A percentile compares a stretch with the other conserved stretches of the same genome.
phyloP scores from a whole-genome alignment of 129 eudicot species.

The Chrysanthemum lavandulifolium region DNA sequence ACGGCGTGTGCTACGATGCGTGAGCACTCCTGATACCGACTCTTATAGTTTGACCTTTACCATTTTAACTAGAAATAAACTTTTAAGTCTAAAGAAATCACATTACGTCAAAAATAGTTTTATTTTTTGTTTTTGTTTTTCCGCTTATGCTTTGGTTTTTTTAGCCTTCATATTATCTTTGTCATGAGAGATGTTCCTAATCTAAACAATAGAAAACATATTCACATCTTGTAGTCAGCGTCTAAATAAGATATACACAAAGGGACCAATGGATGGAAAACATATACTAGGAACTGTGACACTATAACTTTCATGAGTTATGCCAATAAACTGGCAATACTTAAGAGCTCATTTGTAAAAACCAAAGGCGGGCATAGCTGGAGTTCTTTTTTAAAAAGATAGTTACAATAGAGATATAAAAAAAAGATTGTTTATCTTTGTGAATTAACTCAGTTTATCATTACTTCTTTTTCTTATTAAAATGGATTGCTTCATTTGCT shows the following conservation, averaged over 20 bases:
- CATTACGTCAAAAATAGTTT: not conserved
- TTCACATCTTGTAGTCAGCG: not conserved
- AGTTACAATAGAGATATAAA: not conserved
- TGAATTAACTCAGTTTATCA: not conserved
- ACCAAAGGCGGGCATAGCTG: not conserved
- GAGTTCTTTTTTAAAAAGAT: not conserved
- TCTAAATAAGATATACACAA: not conserved
- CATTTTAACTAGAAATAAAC: not conserved
- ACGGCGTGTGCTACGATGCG: not conserved
- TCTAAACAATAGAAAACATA: not conserved
- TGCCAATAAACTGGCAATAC: not conserved
- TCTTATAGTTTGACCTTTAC: constrained; percentile 12
- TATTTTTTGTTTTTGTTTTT: not conserved
- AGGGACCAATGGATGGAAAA: not conserved
- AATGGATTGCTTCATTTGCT: constrained; percentile 1
- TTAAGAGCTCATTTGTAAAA: not conserved
- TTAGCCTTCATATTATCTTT: not conserved
- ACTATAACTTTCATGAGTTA: not conserved
- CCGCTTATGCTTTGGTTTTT: constrained; percentile 4
- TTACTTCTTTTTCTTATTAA: not conserved
- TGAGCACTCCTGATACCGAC: not conserved
- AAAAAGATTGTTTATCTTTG: too few species aligned
- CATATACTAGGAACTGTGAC: constrained; percentile 4
- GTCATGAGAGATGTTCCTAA: not conserved
- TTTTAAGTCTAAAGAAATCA: not conserved